Evolutionary conservation across 768 basidiomycete species (phyloP).

Genomic region (Kwoniella newhampshirensis): DNA sequence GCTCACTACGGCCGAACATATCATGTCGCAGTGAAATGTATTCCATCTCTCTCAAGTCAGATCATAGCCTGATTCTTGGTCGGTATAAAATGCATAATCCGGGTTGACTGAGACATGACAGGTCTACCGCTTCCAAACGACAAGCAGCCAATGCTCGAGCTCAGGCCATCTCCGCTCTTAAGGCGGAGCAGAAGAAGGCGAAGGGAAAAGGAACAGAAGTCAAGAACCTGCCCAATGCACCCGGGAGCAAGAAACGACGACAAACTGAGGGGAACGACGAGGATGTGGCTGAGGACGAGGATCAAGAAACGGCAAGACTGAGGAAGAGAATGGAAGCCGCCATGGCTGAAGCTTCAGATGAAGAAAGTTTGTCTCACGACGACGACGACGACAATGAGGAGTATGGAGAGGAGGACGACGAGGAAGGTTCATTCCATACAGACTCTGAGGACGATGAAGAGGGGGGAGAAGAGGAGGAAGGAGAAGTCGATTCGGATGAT

Average conservation of each 20-base stretch:
- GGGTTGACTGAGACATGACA: too few species aligned
- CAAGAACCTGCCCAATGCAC: conserved; percentile 18
- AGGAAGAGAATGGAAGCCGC: conserved; percentile 27
- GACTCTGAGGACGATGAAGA: conserved; percentile 10
- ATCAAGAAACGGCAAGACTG: conserved; percentile 16
- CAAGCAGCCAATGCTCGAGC: conserved; percentile 17
- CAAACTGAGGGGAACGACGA: conserved; percentile 1
- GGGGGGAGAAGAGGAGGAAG: conserved; percentile 9
- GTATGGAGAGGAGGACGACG: conserved; percentile 7
- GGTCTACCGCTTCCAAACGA: conserved; percentile 1
- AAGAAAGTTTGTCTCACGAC: conserved; percentile 2
- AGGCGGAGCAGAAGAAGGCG: conserved; percentile 3
- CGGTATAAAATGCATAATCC: too few species aligned
- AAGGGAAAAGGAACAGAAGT: conserved; percentile 8
- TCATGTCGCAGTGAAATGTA: too few species aligned
- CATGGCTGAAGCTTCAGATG: conserved; percentile 31
- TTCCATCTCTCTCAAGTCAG: too few species aligned
- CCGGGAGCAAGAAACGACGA: conserved; percentile 2
- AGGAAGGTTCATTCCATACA: conserved; percentile 13
- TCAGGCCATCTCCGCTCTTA: conserved; percentile 18
- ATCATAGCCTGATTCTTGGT: too few species aligned
- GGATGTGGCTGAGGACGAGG: conserved; percentile 21
- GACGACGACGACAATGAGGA: conserved; percentile 1
- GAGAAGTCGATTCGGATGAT: conserved; percentile 12
- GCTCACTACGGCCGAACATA: too few species aligned